Percentiles rank a stretch among this genome's conserved stretches.
These are phyloP conservation scores for Candida labiduridarum DNA, from an alignment of 1,139 yeast genomes.

Conservation along the genomic window DNA sequence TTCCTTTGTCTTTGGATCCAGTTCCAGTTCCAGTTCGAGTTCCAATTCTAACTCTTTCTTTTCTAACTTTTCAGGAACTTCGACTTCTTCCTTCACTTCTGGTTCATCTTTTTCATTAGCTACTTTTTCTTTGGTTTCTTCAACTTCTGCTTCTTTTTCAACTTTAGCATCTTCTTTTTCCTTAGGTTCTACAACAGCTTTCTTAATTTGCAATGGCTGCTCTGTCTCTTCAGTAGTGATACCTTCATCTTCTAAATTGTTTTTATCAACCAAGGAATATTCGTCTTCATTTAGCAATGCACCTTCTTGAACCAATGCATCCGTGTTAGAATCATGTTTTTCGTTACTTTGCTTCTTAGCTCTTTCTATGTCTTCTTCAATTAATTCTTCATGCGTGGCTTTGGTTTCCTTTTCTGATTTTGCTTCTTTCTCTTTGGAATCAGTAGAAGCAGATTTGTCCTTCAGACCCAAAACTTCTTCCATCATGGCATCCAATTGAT, in stretches of 20 bases:
- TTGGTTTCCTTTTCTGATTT: conserved; percentile 2
- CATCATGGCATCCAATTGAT: conserved; percentile 44
- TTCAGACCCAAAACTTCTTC: conserved; percentile 36
- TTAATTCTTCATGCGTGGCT: conserved; percentile 9
- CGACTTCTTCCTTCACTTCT: conserved; percentile 10
- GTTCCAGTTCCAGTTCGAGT: no score
- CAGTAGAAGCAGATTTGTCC: conserved; percentile 3
- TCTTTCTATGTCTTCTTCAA: conserved; percentile 11
- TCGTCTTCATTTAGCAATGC: conserved; percentile 52
- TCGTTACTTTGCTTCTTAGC: conserved; percentile 23
- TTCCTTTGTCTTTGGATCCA: conserved; percentile 12
- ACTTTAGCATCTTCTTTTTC: conserved; percentile 4
- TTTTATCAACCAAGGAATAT: conserved; percentile 26
- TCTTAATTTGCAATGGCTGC: conserved; percentile 4
- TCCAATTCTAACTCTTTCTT: conserved; percentile 15
- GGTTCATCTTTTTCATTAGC: conserved; percentile 10
- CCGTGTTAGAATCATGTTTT: conserved; percentile 46
- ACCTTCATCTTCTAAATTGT: conserved; percentile 12
- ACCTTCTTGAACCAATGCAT: conserved; percentile 43
- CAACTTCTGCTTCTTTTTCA: not conserved
- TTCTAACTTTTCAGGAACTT: conserved; percentile 11
- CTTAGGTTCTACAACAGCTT: conserved; percentile 9
- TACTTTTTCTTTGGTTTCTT: conserved; percentile 8
- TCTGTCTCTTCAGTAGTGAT: conserved; percentile 9
- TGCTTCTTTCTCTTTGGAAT: conserved; percentile 8